Conservation (phyloP, 2,329 filamentous ascomycete species). For the Pseudocercospora fuligena region DNA sequence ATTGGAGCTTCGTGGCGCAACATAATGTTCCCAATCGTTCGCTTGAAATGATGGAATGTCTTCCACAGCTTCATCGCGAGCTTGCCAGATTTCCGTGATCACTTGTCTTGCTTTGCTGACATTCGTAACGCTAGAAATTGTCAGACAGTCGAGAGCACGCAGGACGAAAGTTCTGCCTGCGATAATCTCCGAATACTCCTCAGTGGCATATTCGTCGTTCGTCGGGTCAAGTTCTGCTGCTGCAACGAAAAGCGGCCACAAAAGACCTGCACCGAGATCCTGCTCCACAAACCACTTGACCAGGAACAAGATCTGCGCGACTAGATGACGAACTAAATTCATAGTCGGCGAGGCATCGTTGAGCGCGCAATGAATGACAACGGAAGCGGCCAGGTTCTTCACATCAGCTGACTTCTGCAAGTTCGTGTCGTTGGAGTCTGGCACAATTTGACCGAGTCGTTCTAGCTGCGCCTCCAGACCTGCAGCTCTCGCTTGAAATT, state of each 20-base stretch:
- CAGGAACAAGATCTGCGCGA: background rate
- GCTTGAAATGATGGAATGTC: background rate
- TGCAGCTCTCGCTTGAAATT: slow-evolving; percentile 2
- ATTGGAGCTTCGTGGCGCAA: slow-evolving; percentile 2
- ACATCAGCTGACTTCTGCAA: background rate
- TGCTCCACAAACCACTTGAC: slow-evolving; percentile 7
- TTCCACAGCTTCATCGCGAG: slow-evolving; percentile 2
- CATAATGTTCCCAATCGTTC: slow-evolving; percentile 10
- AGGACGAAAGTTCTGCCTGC: background rate
- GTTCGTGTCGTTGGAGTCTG: background rate
- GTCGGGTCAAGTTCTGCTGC: slow-evolving; percentile 5
- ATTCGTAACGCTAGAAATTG: slow-evolving; percentile 2
- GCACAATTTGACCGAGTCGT: background rate
- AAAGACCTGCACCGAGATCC: background rate
- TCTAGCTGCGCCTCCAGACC: slow-evolving; percentile 4
- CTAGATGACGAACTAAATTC: background rate
- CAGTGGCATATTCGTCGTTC: slow-evolving; percentile 1
- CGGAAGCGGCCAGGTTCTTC: slow-evolving; percentile 1
- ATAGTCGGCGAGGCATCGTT: background rate
- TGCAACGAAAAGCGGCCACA: slow-evolving; percentile 6
- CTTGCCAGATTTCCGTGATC: slow-evolving; percentile 9
- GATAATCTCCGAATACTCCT: background rate
- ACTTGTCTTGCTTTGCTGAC: slow-evolving; percentile 1
- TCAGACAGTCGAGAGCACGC: background rate
- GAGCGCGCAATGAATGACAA: slow-evolving; percentile 4